A percentile compares a stretch with the other conserved stretches of the same genome.
These are phyloP conservation scores for Trichoderma asperellum DNA, from an alignment of 2,329 filamentous ascomycete species.

Conservation along the genomic window DNA sequence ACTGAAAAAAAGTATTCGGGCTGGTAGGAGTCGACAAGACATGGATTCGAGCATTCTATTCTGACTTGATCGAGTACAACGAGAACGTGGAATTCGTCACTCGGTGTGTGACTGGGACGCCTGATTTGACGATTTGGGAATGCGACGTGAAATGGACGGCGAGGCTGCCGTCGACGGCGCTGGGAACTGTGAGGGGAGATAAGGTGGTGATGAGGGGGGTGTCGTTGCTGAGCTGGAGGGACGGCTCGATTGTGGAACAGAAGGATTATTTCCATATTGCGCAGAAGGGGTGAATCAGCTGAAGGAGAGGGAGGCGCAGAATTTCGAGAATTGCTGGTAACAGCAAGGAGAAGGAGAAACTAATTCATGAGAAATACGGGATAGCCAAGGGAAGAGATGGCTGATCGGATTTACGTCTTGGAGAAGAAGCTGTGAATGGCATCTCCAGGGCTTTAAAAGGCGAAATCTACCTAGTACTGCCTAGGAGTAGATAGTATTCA, in stretches of 20 bases:
- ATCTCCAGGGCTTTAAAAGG: neutral
- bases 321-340: neutral
- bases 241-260: constrained; percentile 21
- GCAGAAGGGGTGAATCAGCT: neutral
- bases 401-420: neutral
- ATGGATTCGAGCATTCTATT: constrained; percentile 10
- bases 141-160: constrained; percentile 13
- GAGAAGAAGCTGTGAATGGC: neutral
- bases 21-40: constrained; percentile 1
- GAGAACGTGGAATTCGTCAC: constrained; percentile 12
- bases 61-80: constrained; percentile 10
- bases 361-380: neutral
- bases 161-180: neutral
- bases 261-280: constrained; percentile 25
- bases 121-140: constrained; percentile 17
- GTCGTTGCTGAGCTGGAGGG: constrained; percentile 19
- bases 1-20: constrained; percentile 4
- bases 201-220: constrained; percentile 17
- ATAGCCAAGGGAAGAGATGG: neutral
- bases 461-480: neutral
- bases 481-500: neutral
- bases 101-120: constrained; percentile 11
- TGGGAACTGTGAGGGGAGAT: constrained; percentile 13
- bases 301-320: neutral
- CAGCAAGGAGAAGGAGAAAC: neutral